Conservation (phyloP, 345 rosid species). For the Microthlaspi erraticum region DNA sequence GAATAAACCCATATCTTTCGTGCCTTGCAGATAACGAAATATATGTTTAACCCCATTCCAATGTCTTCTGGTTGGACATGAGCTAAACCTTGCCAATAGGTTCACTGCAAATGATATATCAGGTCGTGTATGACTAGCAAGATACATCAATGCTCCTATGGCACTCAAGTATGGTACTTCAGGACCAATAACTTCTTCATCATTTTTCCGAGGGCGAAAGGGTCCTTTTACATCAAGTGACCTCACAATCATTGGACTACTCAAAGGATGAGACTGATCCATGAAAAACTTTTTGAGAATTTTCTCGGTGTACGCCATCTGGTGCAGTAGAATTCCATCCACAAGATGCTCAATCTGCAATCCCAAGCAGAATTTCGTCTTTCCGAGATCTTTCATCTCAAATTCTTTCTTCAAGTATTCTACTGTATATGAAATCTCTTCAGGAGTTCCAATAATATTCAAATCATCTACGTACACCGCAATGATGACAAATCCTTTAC, state of each 20-base stretch:
- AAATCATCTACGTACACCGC: too few species aligned
- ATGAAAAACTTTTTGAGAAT: neutral
- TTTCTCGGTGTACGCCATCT: neutral
- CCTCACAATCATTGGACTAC: neutral
- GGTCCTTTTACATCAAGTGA: neutral
- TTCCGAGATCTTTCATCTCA: too few species aligned
- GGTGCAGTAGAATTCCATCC: neutral
- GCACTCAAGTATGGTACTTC: neutral
- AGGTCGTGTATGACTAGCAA: neutral
- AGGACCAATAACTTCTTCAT: neutral
- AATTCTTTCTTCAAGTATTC: too few species aligned
- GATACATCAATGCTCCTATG: neutral
- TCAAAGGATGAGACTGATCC: neutral
- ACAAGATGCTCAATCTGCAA: too few species aligned
- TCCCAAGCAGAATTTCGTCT: too few species aligned
- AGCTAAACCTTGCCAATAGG: neutral
- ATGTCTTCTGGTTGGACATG: neutral
- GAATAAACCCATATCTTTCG: too few species aligned
- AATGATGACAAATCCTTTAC: too few species aligned
- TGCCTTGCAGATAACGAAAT: too few species aligned
- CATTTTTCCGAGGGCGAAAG: neutral
- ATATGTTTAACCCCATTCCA: neutral
- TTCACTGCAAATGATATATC: neutral
- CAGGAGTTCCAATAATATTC: too few species aligned
- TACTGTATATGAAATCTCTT: too few species aligned